Evolutionary conservation across 78 protist genomes (phyloP).

Genomic region (Goniomonas avonlea): DNA sequence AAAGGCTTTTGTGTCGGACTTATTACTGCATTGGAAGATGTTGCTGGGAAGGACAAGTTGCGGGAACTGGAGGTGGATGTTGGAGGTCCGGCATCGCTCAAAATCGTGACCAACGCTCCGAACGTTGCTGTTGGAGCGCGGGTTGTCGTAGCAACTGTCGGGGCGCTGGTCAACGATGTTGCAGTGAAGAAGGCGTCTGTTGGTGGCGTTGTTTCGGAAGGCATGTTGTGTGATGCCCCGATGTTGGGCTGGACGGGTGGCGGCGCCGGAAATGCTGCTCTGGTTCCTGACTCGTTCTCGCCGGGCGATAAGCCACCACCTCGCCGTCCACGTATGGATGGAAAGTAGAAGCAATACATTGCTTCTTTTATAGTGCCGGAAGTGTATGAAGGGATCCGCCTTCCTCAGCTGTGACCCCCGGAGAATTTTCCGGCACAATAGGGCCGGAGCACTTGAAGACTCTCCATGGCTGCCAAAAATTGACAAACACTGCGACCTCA

Average conservation of each 20-base stretch:
- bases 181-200: not conserved
- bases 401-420: no score
- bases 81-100: not conserved
- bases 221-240: not conserved
- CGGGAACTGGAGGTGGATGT: conserved; percentile 2
- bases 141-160: not conserved
- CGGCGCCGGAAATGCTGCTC: conserved; percentile 10
- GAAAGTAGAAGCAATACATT: no score
- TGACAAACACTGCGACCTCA: no score
- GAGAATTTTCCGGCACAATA: no score
- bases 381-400: no score
- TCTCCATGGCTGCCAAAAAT: no score
- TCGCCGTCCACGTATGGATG: no score
- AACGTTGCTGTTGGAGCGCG: not conserved
- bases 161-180: not conserved
- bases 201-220: not conserved
- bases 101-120: not conserved
- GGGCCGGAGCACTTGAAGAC: no score
- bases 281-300: not conserved
- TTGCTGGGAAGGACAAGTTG: not conserved
- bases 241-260: conserved; percentile 13
- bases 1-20: no score
- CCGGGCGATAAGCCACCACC: no score
- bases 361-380: no score
- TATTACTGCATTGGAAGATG: not conserved